Evolutionary conservation across 2,329 filamentous ascomycete genomes (phyloP).

Genomic region (Lasiodiplodia hormozganensis): DNA sequence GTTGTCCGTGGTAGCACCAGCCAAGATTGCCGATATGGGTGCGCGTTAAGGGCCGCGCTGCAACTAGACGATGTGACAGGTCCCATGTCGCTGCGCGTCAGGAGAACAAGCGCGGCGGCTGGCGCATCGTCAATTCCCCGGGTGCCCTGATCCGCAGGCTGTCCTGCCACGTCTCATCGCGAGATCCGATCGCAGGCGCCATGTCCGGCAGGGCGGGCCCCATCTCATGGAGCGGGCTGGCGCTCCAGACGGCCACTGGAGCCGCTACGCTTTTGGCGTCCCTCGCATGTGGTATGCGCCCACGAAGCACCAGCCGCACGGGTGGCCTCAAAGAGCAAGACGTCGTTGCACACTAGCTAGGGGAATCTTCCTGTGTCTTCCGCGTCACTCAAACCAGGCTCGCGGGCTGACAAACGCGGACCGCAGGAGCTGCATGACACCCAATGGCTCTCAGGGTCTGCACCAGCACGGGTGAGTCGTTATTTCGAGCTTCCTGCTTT

Average conservation of each 20-base stretch:
- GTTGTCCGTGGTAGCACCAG: constrained; percentile 22
- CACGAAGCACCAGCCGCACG: constrained; percentile 30
- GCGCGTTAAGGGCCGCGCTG: constrained; percentile 25
- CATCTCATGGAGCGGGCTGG: constrained; percentile 16
- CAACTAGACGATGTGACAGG: constrained; percentile 28
- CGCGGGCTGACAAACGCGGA: constrained; percentile 29
- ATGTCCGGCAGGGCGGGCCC: not conserved
- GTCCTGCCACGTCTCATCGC: constrained; percentile 20
- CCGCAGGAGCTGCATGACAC: constrained; percentile 25
- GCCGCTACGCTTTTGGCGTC: constrained; percentile 27
- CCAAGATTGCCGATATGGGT: constrained; percentile 25
- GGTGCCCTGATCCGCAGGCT: constrained; percentile 13
- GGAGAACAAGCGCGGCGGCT: constrained; percentile 21
- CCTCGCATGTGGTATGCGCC: constrained; percentile 30
- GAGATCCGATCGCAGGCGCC: constrained; percentile 23
- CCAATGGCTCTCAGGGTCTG: constrained; percentile 30
- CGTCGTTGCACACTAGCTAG: constrained; percentile 29
- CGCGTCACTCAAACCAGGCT: constrained; percentile 29
- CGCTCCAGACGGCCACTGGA: constrained; percentile 18
- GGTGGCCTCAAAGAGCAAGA: constrained; percentile 29
- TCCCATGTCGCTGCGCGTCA: constrained; percentile 20
- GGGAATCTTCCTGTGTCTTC: constrained; percentile 28
- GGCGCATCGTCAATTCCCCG: constrained; percentile 21
- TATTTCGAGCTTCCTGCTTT: constrained; percentile 24
- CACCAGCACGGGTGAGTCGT: constrained; percentile 23